A percentile compares a stretch with the other conserved stretches of the same genome.
Conservation (phyloP, 495 filamentous ascomycete genomes). For the Neurospora sp. region DNA sequence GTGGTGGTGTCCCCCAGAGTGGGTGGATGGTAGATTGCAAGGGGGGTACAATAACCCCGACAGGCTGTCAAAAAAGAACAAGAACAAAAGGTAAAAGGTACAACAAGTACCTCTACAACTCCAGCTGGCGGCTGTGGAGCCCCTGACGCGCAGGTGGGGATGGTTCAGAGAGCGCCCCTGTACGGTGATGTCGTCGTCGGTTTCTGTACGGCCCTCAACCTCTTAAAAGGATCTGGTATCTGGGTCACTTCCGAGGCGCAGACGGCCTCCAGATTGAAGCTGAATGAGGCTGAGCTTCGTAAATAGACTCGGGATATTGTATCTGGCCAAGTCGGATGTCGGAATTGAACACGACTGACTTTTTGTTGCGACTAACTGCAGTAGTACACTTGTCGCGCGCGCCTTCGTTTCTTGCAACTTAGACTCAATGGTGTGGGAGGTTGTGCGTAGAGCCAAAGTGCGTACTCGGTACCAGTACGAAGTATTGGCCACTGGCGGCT, state of each 20-base stretch:
- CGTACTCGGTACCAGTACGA: not conserved
- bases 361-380: not conserved
- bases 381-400: not conserved
- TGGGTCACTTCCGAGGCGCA: not conserved
- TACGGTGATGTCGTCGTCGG: constrained; percentile 2
- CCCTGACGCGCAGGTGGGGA: constrained; percentile 5
- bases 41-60: not conserved
- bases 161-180: not conserved
- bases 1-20: not conserved
- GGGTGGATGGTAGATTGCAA: not conserved
- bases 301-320: not conserved
- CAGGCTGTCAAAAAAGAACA: not conserved
- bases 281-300: not conserved
- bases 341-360: not conserved
- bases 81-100: not conserved
- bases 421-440: not conserved
- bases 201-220: not conserved
- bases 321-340: not conserved
- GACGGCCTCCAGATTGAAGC: not conserved
- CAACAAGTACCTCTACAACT: not conserved
- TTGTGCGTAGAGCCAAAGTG: not conserved
- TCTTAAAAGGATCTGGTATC: not conserved
- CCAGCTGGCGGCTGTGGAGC: not conserved
- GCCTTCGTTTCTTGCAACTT: not conserved
- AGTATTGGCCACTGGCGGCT: not conserved